Evolutionary conservation across 2,329 filamentous ascomycete genomes (phyloP), one percentile per base, ranked within the genome.

Genomic region (Plenodomus tracheiphilus): DNA sequence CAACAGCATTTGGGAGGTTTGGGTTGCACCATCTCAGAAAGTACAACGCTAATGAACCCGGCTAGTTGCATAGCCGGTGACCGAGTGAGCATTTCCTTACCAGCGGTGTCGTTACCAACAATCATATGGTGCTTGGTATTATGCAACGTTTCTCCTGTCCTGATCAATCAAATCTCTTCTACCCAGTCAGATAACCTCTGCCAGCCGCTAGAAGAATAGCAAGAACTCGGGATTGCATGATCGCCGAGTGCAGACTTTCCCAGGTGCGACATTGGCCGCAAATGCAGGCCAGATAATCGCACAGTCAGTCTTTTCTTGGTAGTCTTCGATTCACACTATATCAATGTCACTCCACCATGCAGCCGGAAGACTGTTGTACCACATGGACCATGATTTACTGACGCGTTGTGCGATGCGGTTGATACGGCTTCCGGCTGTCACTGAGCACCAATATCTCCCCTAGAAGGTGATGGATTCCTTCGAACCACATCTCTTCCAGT

Each of bases 361-460:
- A 25, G 10, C 10, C 5, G 22, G 22, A 25, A 25, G n/a, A n/a
- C n/a, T n/a, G 22, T 25, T 25, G 22, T 10, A 25, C 22, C 10
- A 25, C 22, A 25, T 25, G 22, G 10, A 5, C 10, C 22, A 5
- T 10, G 10, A 25, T 25, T n/a, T 25, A 25, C 22, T 30, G 47
- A 51, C 46, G 54, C 54, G 22, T 48, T 34, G 54, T 59, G 43
- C 52, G 38, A 59, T 50, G 25, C 22, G 16, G 40, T 19, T 30
- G 17, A 42, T 32, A 35, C 20, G 43, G n/a, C 16, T 17, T 4
- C 16, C 41, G 41, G 41, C 32, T 39, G 43, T 43, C 3, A 51
- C 41, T 8, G 5, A 37, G 5, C 44, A 36, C 42, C 21, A 37
- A 43, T 19, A 25, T 40, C 16, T 21, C 2, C 42, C 30, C 11